A percentile compares a stretch with the other conserved stretches of the same genome.
Conservation (phyloP, 108 stramenopile species). For the Skeletonema marinoi region DNA sequence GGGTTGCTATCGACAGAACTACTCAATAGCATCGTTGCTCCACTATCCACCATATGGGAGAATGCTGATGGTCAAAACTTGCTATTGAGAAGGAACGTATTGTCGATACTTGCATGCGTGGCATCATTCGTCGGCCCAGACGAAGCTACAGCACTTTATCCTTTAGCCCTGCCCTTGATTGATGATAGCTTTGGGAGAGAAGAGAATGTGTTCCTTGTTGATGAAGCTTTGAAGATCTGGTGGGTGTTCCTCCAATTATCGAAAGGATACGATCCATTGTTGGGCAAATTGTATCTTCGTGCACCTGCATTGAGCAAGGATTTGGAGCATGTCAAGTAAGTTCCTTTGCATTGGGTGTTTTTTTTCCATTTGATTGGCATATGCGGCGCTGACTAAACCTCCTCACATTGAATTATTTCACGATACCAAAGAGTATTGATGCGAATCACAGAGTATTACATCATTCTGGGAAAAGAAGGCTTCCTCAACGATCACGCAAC, state of each 20-base stretch:
- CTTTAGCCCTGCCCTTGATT: conserved; percentile 47
- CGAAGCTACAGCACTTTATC: conserved; percentile 30
- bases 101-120: conserved; percentile 37
- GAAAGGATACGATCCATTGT: conserved; percentile 14
- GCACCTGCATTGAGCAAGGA: conserved; percentile 35
- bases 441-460: conserved; percentile 48
- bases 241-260: conserved; percentile 39
- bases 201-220: conserved; percentile 41
- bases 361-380: not conserved
- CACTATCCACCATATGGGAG: conserved; percentile 43
- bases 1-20: conserved; percentile 18
- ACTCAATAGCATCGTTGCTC: conserved; percentile 34
- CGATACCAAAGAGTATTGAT: conserved; percentile 22
- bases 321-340: conserved; percentile 53
- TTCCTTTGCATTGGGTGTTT: not conserved
- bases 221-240: conserved; percentile 42
- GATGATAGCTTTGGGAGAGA: conserved; percentile 41
- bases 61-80: conserved; percentile 41
- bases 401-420: not conserved
- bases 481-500: conserved; percentile 42
- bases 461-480: conserved; percentile 33
- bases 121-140: conserved; percentile 37
- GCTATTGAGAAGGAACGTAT: conserved; percentile 38
- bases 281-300: conserved; percentile 37
- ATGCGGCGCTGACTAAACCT: not conserved